Conservation (phyloP, 2,329 filamentous ascomycete species). For the Didymella glomerata region DNA sequence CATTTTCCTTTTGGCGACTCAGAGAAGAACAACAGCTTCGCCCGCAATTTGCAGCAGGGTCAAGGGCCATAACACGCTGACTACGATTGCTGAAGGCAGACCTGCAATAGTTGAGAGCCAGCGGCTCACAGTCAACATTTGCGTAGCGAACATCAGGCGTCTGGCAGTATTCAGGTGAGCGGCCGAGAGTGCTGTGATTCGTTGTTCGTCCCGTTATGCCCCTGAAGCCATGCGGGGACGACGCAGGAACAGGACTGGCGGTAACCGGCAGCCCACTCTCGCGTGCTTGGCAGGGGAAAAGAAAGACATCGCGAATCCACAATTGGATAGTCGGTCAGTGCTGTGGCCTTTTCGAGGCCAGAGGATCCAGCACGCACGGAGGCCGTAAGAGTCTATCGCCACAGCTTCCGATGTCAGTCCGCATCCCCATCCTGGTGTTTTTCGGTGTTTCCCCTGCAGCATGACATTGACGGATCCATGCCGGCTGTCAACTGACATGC, state of each 20-base stretch:
- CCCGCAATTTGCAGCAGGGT: background rate
- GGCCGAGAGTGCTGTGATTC: slow-evolving; percentile 34
- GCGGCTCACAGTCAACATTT: slow-evolving; percentile 5
- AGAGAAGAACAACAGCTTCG: slow-evolving; percentile 7
- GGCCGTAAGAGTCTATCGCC: slow-evolving; percentile 13
- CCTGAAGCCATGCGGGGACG: slow-evolving; percentile 35
- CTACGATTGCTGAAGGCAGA: background rate
- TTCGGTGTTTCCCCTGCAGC: slow-evolving; percentile 12
- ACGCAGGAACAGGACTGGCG: slow-evolving; percentile 42
- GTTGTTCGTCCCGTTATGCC: slow-evolving; percentile 30
- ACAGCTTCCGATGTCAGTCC: slow-evolving; percentile 15
- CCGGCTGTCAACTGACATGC: slow-evolving; percentile 8
- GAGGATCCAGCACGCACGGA: slow-evolving; percentile 8
- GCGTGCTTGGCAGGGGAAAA: slow-evolving; percentile 46
- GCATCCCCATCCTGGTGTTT: slow-evolving; percentile 7
- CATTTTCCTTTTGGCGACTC: slow-evolving; percentile 1
- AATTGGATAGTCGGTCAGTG: slow-evolving; percentile 16
- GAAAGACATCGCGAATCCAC: slow-evolving; percentile 19
- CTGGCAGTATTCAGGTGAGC: slow-evolving; percentile 20
- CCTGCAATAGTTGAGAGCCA: background rate
- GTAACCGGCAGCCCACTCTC: slow-evolving; percentile 24
- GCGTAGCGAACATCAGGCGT: slow-evolving; percentile 26
- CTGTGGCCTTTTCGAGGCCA: slow-evolving; percentile 15
- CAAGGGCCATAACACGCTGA: background rate
- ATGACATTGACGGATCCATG: slow-evolving; percentile 8